phyloP scores from a whole-genome alignment of 2,329 filamentous ascomycete species.

The Cladophialophora chaetospira region DNA sequence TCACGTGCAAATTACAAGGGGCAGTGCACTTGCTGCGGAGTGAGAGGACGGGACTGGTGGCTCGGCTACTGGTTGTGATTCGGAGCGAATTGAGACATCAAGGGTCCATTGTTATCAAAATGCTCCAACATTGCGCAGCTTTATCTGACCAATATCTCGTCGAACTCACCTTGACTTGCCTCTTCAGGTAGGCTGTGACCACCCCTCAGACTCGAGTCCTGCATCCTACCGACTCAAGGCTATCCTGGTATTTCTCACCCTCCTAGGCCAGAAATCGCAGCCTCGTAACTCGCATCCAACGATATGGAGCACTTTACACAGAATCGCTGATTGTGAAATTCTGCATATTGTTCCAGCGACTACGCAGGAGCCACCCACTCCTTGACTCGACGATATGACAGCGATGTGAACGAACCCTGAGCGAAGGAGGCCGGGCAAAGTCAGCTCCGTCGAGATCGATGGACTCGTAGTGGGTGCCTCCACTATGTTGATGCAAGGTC shows the following conservation, averaged over 20 bases:
- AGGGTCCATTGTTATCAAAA: slow-evolving; percentile 2
- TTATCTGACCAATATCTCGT: slow-evolving; percentile 9
- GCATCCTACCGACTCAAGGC: neutral
- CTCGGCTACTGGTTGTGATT: slow-evolving; percentile 3
- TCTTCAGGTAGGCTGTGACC: neutral
- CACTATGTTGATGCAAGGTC: neutral
- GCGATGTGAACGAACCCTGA: neutral
- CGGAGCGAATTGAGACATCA: slow-evolving; percentile 1
- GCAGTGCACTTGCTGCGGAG: neutral
- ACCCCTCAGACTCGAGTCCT: neutral
- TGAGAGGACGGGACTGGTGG: neutral
- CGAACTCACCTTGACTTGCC: neutral
- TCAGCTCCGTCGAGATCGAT: neutral
- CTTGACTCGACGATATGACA: slow-evolving; percentile 6
- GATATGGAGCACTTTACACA: neutral
- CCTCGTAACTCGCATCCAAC: slow-evolving; percentile 1
- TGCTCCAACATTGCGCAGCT: slow-evolving; percentile 7
- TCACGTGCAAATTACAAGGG: slow-evolving; percentile 14
- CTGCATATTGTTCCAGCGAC: neutral
- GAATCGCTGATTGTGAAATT: neutral
- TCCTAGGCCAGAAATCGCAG: neutral
- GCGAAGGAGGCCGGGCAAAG: neutral
- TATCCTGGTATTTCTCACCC: neutral
- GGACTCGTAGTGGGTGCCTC: neutral
- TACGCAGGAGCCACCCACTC: neutral